Percentiles rank a stretch among this genome's conserved stretches.
Conservation (phyloP, 2,329 filamentous ascomycete genomes). For the Myriosclerotinia scirpicola region DNA sequence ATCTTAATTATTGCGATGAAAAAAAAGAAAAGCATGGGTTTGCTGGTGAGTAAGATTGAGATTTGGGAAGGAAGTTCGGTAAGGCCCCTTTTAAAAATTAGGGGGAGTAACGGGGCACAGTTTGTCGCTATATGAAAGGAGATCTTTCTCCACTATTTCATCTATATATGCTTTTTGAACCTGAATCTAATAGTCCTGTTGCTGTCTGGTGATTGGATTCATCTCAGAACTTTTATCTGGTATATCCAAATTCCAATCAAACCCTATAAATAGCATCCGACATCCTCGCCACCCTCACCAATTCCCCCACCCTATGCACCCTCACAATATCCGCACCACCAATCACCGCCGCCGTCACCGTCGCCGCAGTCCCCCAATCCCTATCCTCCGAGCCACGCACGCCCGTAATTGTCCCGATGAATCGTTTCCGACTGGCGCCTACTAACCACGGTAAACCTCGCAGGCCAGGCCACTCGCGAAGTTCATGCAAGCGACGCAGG, state of each 20-base stretch:
- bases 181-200: too few species aligned
- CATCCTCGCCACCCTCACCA: slow-evolving; percentile 82
- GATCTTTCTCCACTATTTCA: too few species aligned
- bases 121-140: too few species aligned
- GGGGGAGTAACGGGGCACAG: too few species aligned
- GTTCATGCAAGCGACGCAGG: slow-evolving; percentile 63
- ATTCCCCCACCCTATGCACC: slow-evolving; percentile 87
- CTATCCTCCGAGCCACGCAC: slow-evolving; percentile 69
- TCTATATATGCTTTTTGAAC: too few species aligned
- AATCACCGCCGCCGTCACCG: slow-evolving; percentile 79
- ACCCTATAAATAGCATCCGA: slow-evolving; percentile 87
- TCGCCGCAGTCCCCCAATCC: slow-evolving; percentile 82
- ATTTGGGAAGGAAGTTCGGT: too few species aligned
- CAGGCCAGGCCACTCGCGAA: slow-evolving; percentile 65
- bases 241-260: background rate
- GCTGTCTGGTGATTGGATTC: too few species aligned
- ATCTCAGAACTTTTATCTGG: too few species aligned
- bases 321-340: slow-evolving; percentile 89
- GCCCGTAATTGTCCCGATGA: slow-evolving; percentile 80
- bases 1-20: too few species aligned
- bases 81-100: too few species aligned
- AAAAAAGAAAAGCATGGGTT: too few species aligned
- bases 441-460: slow-evolving; percentile 81
- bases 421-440: slow-evolving; percentile 84
- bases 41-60: too few species aligned